Evolutionary conservation across 208 protist genomes (phyloP).

Genomic region (Acanthamoeba quina): DNA sequence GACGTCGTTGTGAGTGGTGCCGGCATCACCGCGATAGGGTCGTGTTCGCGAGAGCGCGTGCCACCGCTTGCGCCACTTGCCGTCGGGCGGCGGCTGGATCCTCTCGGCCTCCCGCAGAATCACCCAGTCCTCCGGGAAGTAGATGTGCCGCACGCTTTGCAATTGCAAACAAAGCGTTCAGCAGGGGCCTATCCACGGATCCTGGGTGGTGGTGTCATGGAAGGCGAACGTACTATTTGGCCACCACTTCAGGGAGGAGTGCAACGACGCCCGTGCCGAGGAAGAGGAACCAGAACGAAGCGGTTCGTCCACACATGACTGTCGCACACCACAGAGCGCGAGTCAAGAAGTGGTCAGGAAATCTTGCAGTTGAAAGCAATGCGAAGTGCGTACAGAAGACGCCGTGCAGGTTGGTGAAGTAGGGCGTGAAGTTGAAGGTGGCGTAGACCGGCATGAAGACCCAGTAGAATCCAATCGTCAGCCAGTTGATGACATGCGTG

Average conservation of each 20-base stretch:
- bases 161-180: not conserved
- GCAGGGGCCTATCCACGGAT: not conserved
- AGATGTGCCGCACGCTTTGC: not conserved
- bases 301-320: not conserved
- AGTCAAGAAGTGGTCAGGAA: not conserved
- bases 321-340: not conserved
- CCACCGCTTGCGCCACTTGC: slow-evolving; percentile 7
- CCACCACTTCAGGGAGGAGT: not conserved
- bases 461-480: slow-evolving; percentile 33
- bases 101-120: slow-evolving; percentile 20
- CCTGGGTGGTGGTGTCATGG: not conserved
- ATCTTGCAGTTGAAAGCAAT: not conserved
- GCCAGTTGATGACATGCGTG: slow-evolving; percentile 7
- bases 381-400: not conserved
- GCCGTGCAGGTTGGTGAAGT: slow-evolving; percentile 1
- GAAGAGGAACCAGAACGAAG: slow-evolving; percentile 56
- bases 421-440: not conserved
- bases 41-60: not conserved
- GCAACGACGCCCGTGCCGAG: not conserved
- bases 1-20: not conserved
- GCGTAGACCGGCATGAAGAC: not conserved
- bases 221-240: slow-evolving; percentile 19
- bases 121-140: slow-evolving; percentile 18
- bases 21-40: not conserved
- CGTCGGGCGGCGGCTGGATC: not conserved